Percentiles rank a stretch among this genome's conserved stretches.
phyloP scores from a whole-genome alignment of 805 yeast species.

The Candida pini region DNA sequence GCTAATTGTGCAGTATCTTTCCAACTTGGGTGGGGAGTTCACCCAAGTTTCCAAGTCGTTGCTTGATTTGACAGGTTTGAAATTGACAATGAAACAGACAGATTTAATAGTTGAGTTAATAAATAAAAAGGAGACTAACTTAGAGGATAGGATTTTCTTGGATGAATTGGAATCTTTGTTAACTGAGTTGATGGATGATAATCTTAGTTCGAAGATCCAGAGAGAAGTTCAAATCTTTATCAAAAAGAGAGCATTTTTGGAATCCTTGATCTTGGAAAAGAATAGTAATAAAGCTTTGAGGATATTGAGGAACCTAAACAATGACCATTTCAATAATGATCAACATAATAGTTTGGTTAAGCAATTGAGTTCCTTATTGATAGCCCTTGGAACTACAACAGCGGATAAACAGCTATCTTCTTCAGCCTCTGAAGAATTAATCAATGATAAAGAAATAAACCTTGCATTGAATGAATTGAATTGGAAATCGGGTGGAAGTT shows the following conservation, averaged over 20 bases:
- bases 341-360: constrained; percentile 7
- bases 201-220: neutral
- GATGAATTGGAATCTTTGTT: constrained; percentile 4
- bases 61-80: constrained; percentile 11
- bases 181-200: constrained; percentile 1
- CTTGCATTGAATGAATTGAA: constrained; percentile 11
- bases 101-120: constrained; percentile 5
- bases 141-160: constrained; percentile 4
- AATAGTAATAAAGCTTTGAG: constrained; percentile 30
- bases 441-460: neutral
- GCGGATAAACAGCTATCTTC: neutral
- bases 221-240: constrained; percentile 29
- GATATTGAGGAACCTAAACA: constrained; percentile 28
- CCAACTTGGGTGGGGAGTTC: constrained; percentile 13
- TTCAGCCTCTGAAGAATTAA: constrained; percentile 5
- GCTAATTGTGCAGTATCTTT: constrained; percentile 17
- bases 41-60: constrained; percentile 9
- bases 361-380: constrained; percentile 16
- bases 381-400: constrained; percentile 25
- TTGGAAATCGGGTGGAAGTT: constrained; percentile 11
- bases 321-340: constrained; percentile 18
- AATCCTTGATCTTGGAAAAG: constrained; percentile 29
- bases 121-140: constrained; percentile 2
- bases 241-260: constrained; percentile 37
- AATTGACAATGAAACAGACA: constrained; percentile 9